phyloP scores from a whole-genome alignment of 768 basidiomycete species.

The Russula vinacea region DNA sequence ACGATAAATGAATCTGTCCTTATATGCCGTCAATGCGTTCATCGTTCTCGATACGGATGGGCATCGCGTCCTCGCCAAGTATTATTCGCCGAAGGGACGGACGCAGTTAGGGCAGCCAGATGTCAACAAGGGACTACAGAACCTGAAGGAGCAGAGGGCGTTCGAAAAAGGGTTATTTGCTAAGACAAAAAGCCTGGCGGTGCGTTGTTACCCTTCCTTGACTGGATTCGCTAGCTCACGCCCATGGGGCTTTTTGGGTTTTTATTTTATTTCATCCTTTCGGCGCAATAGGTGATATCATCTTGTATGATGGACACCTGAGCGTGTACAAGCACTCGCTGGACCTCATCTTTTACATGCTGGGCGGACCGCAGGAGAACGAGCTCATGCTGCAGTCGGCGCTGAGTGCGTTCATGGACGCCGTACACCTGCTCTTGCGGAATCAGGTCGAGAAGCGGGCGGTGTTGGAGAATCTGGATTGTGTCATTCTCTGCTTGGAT shows the following conservation, averaged over 20 bases:
- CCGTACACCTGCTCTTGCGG: conserved; percentile 77
- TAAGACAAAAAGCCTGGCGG: conserved; percentile 95
- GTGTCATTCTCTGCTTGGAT: conserved; percentile 89
- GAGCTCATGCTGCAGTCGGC: conserved; percentile 93
- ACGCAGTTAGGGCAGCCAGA: conserved; percentile 47
- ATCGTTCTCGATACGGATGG: conserved; percentile 95
- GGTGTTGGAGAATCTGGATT: conserved; percentile 89
- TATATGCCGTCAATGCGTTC: conserved; percentile 86
- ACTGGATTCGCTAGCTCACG: neutral
- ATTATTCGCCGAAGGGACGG: conserved; percentile 75
- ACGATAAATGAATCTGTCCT: conserved; percentile 66
- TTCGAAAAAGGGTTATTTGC: conserved; percentile 96
- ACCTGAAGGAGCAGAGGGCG: conserved; percentile 87
- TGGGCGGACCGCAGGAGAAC: conserved; percentile 85
- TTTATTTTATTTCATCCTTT: neutral
- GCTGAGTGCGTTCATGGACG: conserved; percentile 80
- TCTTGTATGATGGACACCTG: conserved; percentile 85
- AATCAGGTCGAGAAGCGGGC: conserved; percentile 94
- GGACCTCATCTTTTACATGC: conserved; percentile 92
- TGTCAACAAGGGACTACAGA: conserved; percentile 54
- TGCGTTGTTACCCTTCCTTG: conserved; percentile 39
- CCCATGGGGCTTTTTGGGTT: neutral
- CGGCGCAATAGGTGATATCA: conserved; percentile 72
- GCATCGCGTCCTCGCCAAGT: conserved; percentile 92
- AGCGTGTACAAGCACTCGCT: conserved; percentile 92